Percentiles rank a stretch among this genome's conserved stretches.
These are phyloP conservation scores for Myxozyma neotropica DNA, from an alignment of 805 yeast genomes.

Conservation along the genomic window DNA sequence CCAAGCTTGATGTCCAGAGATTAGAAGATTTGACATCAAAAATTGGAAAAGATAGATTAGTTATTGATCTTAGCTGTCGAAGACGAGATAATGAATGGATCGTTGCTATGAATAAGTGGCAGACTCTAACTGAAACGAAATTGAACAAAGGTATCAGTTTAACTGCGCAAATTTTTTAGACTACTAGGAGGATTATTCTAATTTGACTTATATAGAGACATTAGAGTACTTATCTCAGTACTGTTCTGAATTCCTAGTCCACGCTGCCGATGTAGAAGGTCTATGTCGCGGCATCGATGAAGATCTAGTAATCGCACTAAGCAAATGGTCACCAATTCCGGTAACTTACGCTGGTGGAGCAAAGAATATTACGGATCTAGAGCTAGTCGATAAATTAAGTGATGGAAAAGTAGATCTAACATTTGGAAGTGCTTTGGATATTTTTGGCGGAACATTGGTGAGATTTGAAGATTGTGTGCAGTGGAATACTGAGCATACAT, in stretches of 20 bases:
- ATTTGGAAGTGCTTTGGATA: slow-evolving; percentile 88
- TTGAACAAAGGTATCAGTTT: slow-evolving; percentile 50
- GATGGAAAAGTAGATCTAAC: slow-evolving; percentile 87
- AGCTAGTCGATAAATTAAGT: slow-evolving; percentile 66
- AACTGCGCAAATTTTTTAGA: too few species aligned
- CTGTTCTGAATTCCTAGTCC: slow-evolving; percentile 87
- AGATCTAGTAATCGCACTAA: slow-evolving; percentile 67
- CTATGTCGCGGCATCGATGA: slow-evolving; percentile 90
- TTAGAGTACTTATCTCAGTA: slow-evolving; percentile 59
- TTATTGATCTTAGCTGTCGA: slow-evolving; percentile 64
- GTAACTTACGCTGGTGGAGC: slow-evolving; percentile 99
- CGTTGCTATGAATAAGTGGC: slow-evolving; percentile 99
- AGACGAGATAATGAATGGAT: slow-evolving; percentile 60
- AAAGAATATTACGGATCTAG: slow-evolving; percentile 66
- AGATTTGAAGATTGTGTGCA: slow-evolving; percentile 69
- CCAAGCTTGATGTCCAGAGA: slow-evolving; percentile 54
- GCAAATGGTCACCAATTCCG: slow-evolving; percentile 76
- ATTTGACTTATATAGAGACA: slow-evolving; percentile 44
- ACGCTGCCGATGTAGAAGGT: slow-evolving; percentile 99
- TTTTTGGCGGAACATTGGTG: slow-evolving; percentile 88
- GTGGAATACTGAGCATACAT: slow-evolving; percentile 58
- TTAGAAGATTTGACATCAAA: slow-evolving; percentile 52
- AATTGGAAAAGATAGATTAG: slow-evolving; percentile 70
- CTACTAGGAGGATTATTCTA: neutral
- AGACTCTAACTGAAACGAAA: slow-evolving; percentile 70